Percentiles rank a stretch among this genome's conserved stretches.
phyloP scores from a whole-genome alignment of 2,329 filamentous ascomycete genomes.

The Helotiales sp. region DNA sequence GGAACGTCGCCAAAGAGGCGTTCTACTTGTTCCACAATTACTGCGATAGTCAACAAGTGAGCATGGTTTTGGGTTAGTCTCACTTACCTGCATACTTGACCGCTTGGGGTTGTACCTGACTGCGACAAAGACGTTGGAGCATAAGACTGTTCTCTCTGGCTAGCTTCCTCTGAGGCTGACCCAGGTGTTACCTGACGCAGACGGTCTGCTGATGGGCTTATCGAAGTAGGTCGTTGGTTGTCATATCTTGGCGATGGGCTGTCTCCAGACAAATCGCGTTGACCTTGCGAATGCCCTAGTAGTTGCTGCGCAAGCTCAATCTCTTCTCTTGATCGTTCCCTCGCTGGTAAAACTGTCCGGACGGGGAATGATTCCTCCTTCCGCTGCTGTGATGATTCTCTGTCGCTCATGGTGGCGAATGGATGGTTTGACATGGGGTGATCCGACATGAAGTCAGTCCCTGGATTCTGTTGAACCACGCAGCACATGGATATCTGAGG shows the following conservation, averaged over 20 bases:
- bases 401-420: slow-evolving; percentile 33
- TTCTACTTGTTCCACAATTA: slow-evolving; percentile 93
- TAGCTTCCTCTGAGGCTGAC: slow-evolving; percentile 29
- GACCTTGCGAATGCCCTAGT: slow-evolving; percentile 32
- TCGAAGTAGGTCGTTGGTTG: slow-evolving; percentile 25
- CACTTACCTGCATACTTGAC: slow-evolving; percentile 74
- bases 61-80: not conserved
- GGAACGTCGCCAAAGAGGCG: slow-evolving; percentile 91
- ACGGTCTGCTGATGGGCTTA: slow-evolving; percentile 25
- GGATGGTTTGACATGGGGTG: slow-evolving; percentile 26
- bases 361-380: slow-evolving; percentile 34
- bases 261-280: slow-evolving; percentile 15
- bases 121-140: slow-evolving; percentile 16
- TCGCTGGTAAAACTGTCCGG: slow-evolving; percentile 29
- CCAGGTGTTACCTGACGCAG: slow-evolving; percentile 28
- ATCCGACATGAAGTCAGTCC: slow-evolving; percentile 40
- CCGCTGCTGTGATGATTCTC: slow-evolving; percentile 25
- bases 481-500: slow-evolving; percentile 35
- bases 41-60: slow-evolving; percentile 53
- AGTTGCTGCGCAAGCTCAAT: slow-evolving; percentile 36
- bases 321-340: slow-evolving; percentile 37
- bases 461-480: slow-evolving; percentile 29
- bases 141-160: slow-evolving; percentile 32
- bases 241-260: slow-evolving; percentile 30
- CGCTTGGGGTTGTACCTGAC: slow-evolving; percentile 49